Percentiles rank a stretch among this genome's conserved stretches.
Evolutionary conservation across 805 yeast genomes (phyloP).

Genomic region (Vanderwaltozyma verrucispora): DNA sequence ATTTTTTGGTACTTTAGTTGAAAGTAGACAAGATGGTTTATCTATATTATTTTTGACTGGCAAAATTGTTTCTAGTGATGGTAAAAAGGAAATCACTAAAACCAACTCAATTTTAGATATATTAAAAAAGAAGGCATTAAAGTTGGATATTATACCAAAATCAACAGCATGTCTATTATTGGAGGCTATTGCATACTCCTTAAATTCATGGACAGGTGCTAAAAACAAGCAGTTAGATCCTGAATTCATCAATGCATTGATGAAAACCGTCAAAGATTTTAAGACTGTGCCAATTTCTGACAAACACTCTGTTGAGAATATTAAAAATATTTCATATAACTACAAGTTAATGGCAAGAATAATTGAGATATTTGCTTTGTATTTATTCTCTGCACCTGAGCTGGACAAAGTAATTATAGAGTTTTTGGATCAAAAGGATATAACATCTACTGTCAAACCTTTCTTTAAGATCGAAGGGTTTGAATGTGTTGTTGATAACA

Average conservation of each 20-base stretch:
- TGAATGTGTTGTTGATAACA: conserved; percentile 36
- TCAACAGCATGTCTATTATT: conserved; percentile 56
- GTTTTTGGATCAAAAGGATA: conserved; percentile 31
- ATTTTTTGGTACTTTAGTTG: conserved; percentile 58
- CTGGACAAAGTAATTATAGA: conserved; percentile 35
- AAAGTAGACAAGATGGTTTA: conserved; percentile 69
- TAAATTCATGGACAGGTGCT: conserved; percentile 67
- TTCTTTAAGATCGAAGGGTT: conserved; percentile 38
- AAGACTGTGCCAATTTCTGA: conserved; percentile 8
- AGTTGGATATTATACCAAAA: conserved; percentile 46
- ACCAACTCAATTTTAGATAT: conserved; percentile 41
- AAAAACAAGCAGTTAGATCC: conserved; percentile 42
- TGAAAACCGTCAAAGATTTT: conserved; percentile 31
- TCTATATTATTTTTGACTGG: conserved; percentile 55
- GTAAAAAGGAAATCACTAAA: conserved; percentile 5
- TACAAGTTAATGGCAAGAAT: conserved; percentile 54
- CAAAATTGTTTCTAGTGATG: conserved; percentile 32
- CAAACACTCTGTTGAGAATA: conserved; percentile 9
- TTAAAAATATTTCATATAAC: conserved; percentile 38
- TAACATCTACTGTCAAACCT: conserved; percentile 27
- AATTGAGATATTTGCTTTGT: conserved; percentile 65
- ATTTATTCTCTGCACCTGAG: conserved; percentile 43
- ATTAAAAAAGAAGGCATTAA: conserved; percentile 44
- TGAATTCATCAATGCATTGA: conserved; percentile 26
- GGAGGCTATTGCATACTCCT: conserved; percentile 64